phyloP scores from a whole-genome alignment of 257 asterid genomes.

The Scutellaria galericulata region DNA sequence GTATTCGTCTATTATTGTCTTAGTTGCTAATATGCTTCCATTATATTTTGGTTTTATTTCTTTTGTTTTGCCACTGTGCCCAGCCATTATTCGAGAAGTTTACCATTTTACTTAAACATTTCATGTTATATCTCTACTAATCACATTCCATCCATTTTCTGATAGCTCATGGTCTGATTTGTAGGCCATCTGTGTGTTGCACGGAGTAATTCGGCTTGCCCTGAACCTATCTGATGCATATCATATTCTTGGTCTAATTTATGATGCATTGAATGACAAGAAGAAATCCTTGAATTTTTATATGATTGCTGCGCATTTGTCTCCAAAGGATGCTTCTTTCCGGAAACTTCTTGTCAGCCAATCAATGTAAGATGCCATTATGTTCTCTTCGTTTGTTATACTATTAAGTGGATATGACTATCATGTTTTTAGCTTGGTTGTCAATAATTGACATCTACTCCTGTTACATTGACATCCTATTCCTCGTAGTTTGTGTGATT shows the following conservation, averaged over 20 bases:
- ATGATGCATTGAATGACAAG: constrained; percentile 59
- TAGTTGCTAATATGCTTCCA: constrained; percentile 10
- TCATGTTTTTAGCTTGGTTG: constrained; percentile 2
- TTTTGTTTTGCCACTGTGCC: not conserved
- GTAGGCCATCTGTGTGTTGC: constrained; percentile 69
- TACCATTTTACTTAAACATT: constrained; percentile 24
- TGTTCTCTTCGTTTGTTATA: constrained; percentile 9
- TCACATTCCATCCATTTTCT: constrained; percentile 30
- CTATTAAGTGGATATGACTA: constrained; percentile 20
- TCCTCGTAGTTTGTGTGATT: too few relatives aligned
- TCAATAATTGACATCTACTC: too few relatives aligned
- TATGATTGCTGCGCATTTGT: constrained; percentile 85
- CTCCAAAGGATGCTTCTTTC: constrained; percentile 75
- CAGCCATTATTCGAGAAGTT: constrained; percentile 10
- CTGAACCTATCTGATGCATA: constrained; percentile 80
- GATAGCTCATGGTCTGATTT: constrained; percentile 36
- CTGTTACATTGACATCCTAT: too few relatives aligned
- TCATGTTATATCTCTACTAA: constrained; percentile 26
- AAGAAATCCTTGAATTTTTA: constrained; percentile 69
- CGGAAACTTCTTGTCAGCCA: constrained; percentile 76
- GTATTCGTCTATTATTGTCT: not conserved
- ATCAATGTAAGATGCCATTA: constrained; percentile 56
- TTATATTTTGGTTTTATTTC: not conserved
- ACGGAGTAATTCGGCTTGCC: constrained; percentile 76
- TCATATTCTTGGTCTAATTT: constrained; percentile 78